phyloP scores from a whole-genome alignment of 1,139 yeast species.

The Debaryomyces robertsiae region DNA sequence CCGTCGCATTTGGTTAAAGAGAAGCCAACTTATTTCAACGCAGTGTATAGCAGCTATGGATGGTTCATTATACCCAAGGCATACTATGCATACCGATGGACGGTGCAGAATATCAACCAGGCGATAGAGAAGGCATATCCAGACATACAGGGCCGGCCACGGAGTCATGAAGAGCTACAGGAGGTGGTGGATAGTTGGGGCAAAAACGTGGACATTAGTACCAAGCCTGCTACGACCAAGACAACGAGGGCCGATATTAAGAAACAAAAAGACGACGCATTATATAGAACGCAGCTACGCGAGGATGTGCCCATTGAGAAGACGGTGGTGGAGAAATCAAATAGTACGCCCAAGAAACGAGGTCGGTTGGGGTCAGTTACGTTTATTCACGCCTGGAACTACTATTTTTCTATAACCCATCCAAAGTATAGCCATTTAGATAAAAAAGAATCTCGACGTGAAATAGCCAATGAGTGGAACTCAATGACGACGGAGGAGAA shows the following conservation, averaged over 20 bases:
- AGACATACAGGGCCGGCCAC: constrained; percentile 12
- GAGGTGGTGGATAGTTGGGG: constrained; percentile 31
- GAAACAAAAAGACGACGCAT: constrained; percentile 21
- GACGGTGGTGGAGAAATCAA: constrained; percentile 1
- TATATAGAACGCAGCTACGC: constrained; percentile 28
- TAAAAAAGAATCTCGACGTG: constrained; percentile 19
- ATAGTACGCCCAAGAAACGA: constrained; percentile 10
- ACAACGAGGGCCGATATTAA: constrained; percentile 20
- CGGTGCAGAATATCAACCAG: constrained; percentile 18
- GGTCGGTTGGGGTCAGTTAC: constrained; percentile 19
- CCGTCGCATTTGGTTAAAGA: constrained; percentile 8
- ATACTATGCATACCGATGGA: constrained; percentile 34
- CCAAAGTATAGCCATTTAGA: constrained; percentile 16
- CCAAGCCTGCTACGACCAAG: constrained; percentile 25
- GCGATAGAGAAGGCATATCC: constrained; percentile 16
- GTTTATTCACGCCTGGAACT: constrained; percentile 40
- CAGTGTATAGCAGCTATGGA: constrained; percentile 15
- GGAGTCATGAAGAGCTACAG: constrained; percentile 19
- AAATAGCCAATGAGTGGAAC: constrained; percentile 31
- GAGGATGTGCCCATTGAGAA: constrained; percentile 16
- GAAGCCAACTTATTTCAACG: constrained; percentile 16
- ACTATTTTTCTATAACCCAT: constrained; percentile 26
- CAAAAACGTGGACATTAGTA: constrained; percentile 12
- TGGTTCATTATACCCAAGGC: constrained; percentile 35
- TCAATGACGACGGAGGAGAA: constrained; percentile 26